A percentile compares a stretch with the other conserved stretches of the same genome.
Conservation (phyloP, 2,329 filamentous ascomycete species). For the Xylariomycetidae sp. region DNA sequence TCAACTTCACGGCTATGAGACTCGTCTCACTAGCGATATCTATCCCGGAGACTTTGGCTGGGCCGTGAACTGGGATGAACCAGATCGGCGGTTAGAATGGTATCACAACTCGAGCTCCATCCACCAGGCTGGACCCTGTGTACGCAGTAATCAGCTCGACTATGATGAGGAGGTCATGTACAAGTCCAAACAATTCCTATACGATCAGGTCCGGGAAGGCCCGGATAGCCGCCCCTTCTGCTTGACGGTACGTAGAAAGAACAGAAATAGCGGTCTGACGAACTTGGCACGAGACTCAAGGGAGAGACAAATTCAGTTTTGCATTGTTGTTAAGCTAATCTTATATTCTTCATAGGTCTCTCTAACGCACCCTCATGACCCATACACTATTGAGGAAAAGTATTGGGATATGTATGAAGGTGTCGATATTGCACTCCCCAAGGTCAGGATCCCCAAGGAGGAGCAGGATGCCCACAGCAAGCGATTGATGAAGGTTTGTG, state of each 20-base stretch:
- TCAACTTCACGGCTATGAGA: slow-evolving; percentile 90
- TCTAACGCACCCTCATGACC: slow-evolving; percentile 90
- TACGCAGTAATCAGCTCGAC: slow-evolving; percentile 90
- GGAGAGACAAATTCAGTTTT: background rate
- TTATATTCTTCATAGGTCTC: slow-evolving; percentile 52
- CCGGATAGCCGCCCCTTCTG: slow-evolving; percentile 72
- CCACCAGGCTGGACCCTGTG: slow-evolving; percentile 80
- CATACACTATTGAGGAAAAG: slow-evolving; percentile 88
- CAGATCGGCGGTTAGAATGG: slow-evolving; percentile 82
- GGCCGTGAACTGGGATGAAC: slow-evolving; percentile 94
- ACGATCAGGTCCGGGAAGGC: slow-evolving; percentile 82
- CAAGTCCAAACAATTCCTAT: slow-evolving; percentile 82
- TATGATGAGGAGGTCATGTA: slow-evolving; percentile 97
- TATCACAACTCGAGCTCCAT: slow-evolving; percentile 96
- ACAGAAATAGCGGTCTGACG: slow-evolving; percentile 1
- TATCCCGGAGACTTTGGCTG: slow-evolving; percentile 93
- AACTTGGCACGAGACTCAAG: no score
- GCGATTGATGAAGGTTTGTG: slow-evolving; percentile 79
- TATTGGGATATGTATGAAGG: slow-evolving; percentile 91
- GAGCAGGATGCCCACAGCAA: slow-evolving; percentile 83
- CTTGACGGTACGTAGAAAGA: slow-evolving; percentile 57
- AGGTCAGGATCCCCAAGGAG: slow-evolving; percentile 72
- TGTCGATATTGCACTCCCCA: slow-evolving; percentile 80
- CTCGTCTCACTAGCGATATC: slow-evolving; percentile 88
- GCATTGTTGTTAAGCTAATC: slow-evolving; percentile 6